Evolutionary conservation across 768 basidiomycete species (phyloP).

Genomic region (Suillus placidus): DNA sequence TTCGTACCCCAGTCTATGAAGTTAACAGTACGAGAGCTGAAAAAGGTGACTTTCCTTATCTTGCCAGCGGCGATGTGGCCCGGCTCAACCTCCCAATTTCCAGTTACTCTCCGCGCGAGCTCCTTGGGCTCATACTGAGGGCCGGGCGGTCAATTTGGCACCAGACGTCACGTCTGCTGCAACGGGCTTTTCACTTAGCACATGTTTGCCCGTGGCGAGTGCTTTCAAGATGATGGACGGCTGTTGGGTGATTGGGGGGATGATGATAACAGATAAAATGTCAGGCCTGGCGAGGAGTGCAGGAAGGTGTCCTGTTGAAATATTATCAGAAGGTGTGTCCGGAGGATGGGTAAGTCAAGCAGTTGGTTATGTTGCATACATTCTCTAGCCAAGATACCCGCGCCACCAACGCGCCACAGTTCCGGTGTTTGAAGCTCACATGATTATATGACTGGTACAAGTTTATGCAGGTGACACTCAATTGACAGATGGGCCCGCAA

Average conservation of each 20-base stretch:
- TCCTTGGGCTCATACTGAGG: slow-evolving; percentile 67
- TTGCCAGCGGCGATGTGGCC: slow-evolving; percentile 55
- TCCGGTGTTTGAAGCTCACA: slow-evolving; percentile 44
- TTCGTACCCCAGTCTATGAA: slow-evolving; percentile 63
- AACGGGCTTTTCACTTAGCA: slow-evolving; percentile 87
- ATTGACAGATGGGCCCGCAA: not conserved
- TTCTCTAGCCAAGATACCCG: slow-evolving; percentile 77
- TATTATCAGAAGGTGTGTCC: slow-evolving; percentile 28
- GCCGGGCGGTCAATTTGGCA: slow-evolving; percentile 62
- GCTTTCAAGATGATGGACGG: slow-evolving; percentile 66
- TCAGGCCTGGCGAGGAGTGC: slow-evolving; percentile 71
- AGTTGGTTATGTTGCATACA: slow-evolving; percentile 43
- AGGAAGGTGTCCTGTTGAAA: slow-evolving; percentile 68
- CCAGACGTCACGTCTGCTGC: slow-evolving; percentile 70
- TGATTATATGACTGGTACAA: not conserved
- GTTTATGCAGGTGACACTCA: not conserved
- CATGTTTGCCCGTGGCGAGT: slow-evolving; percentile 80
- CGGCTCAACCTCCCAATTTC: slow-evolving; percentile 75
- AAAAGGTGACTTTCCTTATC: slow-evolving; percentile 74
- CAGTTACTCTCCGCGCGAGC: slow-evolving; percentile 79
- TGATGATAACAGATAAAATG: slow-evolving; percentile 72
- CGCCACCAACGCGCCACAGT: too few relatives aligned
- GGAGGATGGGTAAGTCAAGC: slow-evolving; percentile 9
- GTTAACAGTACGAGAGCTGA: slow-evolving; percentile 56
- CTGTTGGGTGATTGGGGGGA: slow-evolving; percentile 76